Base-by-base conservation (phyloP, 169 alveolate genomes). In the Plasmodium vivax region DNA sequence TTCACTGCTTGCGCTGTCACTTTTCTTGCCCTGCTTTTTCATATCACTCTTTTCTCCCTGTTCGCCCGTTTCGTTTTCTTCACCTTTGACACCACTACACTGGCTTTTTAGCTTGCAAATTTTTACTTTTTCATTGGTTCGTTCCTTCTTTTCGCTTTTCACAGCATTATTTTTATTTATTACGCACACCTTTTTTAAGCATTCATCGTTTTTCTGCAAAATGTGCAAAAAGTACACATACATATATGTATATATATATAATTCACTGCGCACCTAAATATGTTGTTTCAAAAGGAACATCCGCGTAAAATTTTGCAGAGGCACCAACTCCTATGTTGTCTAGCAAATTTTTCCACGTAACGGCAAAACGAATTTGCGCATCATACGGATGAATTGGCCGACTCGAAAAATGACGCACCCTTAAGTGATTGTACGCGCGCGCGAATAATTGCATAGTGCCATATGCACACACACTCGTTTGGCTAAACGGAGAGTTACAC, bases 171-270 rank as follows among this genome's bases (percentile, higher is more conserved):
- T 85, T 54, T 75, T 54, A 74, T 41, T 77, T 36, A 47, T 85
- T 56, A 74, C 68, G 41, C 38, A 51, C 75, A 30, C 23, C 56
- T 34, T 75, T 85, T 85, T 45, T 75, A 68, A 54, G 83, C 80
- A 32, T 74, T 85, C 93, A 75, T 74, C 87, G 23, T 85, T 71
- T 85, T 85, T 74, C 93, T 85, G 62, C 80, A 74, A 43, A 85
- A 85, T 47, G 68, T 27, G 62, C 56, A 16, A 19, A 85, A 27
- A 47, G 43, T 23, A 23, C 27, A 23, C 27, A 71, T 38, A 58
- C 43, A 34, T 32, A 19, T 38, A 41, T 43, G 74, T 30, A 83
- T 68, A 68, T 27, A n/a, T 9, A 68, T 27, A 68, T 68, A 68
- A 23, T 68, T 19, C 43, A 68, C 23, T 9, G n/a, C 41, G n/a